Evolutionary conservation across 805 yeast genomes (phyloP), one percentile per base, ranked within the genome.

Genomic region (Sugiyamaella lignohabitans): DNA sequence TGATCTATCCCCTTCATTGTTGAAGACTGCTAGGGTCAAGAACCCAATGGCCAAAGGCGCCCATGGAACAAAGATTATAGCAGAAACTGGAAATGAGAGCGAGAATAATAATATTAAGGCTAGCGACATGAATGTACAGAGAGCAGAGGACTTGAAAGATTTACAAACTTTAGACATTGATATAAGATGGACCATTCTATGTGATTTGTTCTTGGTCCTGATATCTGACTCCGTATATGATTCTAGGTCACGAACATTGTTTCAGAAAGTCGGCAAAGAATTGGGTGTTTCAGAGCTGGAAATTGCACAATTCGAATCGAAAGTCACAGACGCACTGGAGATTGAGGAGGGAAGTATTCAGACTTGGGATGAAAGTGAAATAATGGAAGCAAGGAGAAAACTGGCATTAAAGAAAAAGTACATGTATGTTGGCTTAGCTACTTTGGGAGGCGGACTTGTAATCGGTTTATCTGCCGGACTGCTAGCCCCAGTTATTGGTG

Each of bases 401-500:
- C 76, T 70, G 53, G 78, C 80, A 43, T 75, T 73, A 53, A 78
- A 75, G 53, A 81, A 74, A 59, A 82, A 89, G 59, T 69, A 87
- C 62, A 82, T 87, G 44, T 88, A 86, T 59, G 85, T 93, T 52
- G 99, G 98, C 0, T 68, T 93, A 42, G 99, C 99, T 0, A 93
- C 98, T 5, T 74, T 89, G 14, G 98, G 98, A 23, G 99, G 99
- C 1, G 89, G 96, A 1, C 69, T 93, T 19, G 95, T 93, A 1
- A 77, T 93, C 49, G 99, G 99, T 1, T 70, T 93, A 17, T 87
- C 96, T 50, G 98, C 96, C 5, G 99, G 99, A 4, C 66, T 93
- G 38, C 68, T 93, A 39, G 98, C 98, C 0, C 99, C 99, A 0
- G 95, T 94, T 2, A 94, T 93, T 59, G 98, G 98, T 43, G 98